These are phyloP conservation scores for Aspergillus brasiliensis DNA, from an alignment of 2,329 filamentous ascomycete genomes.

Conservation along the genomic window DNA sequence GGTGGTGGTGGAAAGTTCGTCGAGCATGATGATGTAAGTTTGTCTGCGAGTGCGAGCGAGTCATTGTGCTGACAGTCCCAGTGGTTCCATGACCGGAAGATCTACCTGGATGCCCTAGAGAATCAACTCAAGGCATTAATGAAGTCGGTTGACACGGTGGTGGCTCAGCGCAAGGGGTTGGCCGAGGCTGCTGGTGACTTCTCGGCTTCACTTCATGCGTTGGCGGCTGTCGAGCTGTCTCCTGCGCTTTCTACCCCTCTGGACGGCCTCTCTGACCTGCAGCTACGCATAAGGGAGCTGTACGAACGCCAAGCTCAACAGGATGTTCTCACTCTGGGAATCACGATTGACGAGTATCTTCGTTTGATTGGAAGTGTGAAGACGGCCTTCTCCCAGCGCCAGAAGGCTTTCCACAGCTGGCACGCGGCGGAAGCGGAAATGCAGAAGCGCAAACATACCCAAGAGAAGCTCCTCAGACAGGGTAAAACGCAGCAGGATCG, in stretches of 20 bases:
- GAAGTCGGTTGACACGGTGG: constrained; percentile 92
- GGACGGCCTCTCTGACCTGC: constrained; percentile 88
- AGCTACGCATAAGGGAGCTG: constrained; percentile 89
- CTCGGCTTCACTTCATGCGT: constrained; percentile 84
- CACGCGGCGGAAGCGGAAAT: constrained; percentile 87
- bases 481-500: constrained; percentile 95
- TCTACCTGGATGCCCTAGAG: constrained; percentile 93
- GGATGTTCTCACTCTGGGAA: constrained; percentile 92
- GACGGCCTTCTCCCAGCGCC: constrained; percentile 85
- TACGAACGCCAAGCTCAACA: constrained; percentile 97
- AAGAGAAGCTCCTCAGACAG: constrained; percentile 93
- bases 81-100: constrained; percentile 97
- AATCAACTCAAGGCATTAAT: constrained; percentile 85
- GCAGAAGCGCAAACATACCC: constrained; percentile 81
- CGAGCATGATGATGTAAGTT: constrained; percentile 88
- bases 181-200: constrained; percentile 93
- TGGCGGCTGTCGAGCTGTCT: constrained; percentile 90
- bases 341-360: constrained; percentile 98
- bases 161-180: constrained; percentile 87
- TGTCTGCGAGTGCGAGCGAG: background rate
- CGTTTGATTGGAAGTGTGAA: constrained; percentile 94
- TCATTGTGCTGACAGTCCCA: constrained; percentile 40
- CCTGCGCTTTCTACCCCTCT: constrained; percentile 84
- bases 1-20: constrained; percentile 84
- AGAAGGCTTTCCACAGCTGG: constrained; percentile 96